These are phyloP conservation scores for Curvularia lunata DNA, from an alignment of 2,329 filamentous ascomycete genomes.

Conservation along the genomic window DNA sequence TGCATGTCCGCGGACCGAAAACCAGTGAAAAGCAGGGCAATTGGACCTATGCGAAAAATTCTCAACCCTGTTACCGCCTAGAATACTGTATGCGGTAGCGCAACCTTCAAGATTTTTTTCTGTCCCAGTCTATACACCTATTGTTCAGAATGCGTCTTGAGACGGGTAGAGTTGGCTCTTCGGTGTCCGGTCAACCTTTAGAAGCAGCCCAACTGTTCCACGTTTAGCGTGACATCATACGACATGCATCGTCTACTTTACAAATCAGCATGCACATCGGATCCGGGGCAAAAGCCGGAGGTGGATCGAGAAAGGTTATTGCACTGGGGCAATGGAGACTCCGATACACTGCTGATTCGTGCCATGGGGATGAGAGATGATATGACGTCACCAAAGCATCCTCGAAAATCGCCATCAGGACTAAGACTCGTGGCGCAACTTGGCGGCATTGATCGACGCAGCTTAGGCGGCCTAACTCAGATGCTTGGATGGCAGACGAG, in stretches of 20 bases:
- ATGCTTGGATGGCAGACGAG: constrained; percentile 10
- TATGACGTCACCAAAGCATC: constrained; percentile 18
- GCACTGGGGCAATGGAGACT: neutral
- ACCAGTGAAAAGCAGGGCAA: neutral
- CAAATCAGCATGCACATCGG: neutral
- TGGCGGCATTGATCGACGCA: constrained; percentile 19
- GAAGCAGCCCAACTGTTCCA: constrained; percentile 3
- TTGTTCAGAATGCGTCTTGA: neutral
- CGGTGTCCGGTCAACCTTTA: neutral
- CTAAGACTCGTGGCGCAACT: constrained; percentile 20
- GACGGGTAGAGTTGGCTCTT: neutral
- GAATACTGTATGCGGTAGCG: neutral
- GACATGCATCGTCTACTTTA: neutral
- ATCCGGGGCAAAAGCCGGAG: constrained; percentile 4
- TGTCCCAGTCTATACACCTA: neutral
- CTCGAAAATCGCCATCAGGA: neutral
- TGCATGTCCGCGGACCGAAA: neutral
- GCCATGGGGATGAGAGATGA: constrained; percentile 10
- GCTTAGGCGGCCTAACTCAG: constrained; percentile 16
- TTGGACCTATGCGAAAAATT: neutral
- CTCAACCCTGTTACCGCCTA: neutral
- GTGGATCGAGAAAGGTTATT: constrained; percentile 7
- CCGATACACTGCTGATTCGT: constrained; percentile 1
- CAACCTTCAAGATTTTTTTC: neutral
- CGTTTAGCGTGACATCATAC: neutral